Evolutionary conservation across 768 basidiomycete genomes (phyloP), one percentile per base, ranked within the genome.

Genomic region (Lactarius sanguifluus): DNA sequence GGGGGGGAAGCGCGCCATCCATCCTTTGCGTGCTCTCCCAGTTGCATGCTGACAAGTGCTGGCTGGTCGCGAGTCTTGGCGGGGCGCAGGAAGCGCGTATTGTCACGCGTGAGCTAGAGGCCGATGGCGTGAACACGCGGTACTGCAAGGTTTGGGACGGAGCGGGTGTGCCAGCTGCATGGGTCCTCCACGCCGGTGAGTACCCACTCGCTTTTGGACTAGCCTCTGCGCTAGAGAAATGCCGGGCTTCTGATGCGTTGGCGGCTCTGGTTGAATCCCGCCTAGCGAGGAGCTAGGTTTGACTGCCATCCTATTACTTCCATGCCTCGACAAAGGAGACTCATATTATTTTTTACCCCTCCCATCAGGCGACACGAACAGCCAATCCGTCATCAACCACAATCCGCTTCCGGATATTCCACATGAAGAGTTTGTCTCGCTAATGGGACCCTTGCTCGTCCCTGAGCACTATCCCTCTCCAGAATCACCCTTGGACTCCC

Each of bases 351-450:
- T 2, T 13, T 9, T 23, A 0, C 16, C 34, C 15, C 38, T 57
- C 23, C 28, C 55, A 59, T 4, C 67, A 88, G 87, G 79, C 45
- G 83, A 89, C 66, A 82, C 81, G 55, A 81, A 84, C 72, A 76
- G 82, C 10, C 83, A 85, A 47, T 88, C 90, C 15, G 86, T 92
- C 59, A 85, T 93, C 70, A 92, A 94, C 75, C 91, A 94, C 76
- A 94, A 94, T 70, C 91, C 92, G 2, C 81, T 94, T 9, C 92
- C 91, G 0, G 92, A 94, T 69, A 85, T 93, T 68, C 89, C 90
- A 0, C 92, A 94, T 70, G 92, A 93, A 68, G 92, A 94, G 72
- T 93, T 94, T 71, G 86, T 94, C 47, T 83, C 87, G 3, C 77
- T 91, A 56, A 80, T 93, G 1, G 91, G 91, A 0, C 92, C 92